Evolutionary conservation across 1,284 basidiomycete genomes (phyloP), one percentile per base, ranked within the genome.

Genomic region (Blastosporella zonata): DNA sequence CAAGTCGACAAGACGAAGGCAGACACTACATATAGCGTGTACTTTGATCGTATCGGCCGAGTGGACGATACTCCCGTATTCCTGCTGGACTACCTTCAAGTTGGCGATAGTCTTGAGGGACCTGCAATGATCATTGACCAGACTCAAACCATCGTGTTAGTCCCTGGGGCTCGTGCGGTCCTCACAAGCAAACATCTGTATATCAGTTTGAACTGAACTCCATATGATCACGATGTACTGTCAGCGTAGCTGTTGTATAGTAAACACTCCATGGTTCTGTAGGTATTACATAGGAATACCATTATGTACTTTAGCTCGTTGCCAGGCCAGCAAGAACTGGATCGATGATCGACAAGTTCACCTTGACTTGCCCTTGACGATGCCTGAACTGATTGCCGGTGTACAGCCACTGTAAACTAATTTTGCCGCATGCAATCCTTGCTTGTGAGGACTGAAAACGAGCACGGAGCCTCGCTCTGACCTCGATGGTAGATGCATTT

Each of bases 111-210:
- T 22, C 73, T 97, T 25, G 63, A 73, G 25, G 93, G 93, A 0
- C 93, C 94, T 2, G 90, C 90, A 18, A 85, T 95, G 78, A 83
- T 96, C 53, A 89, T 97, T 56, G 93, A 97, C 66, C 75, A 91
- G 59, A 97, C 93, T 12, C 93, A 96, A 71, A 96, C 93, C 21
- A 90, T 96, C 53, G 82, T 94, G 29, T 65, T 95, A 2, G 79
- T 90, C 13, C 87, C 89, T 0, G 80, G 75, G 6, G 81, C 87
- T 35, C 79, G 67, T 60, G 86, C 81, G 3, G 69, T 85, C 2
- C 60, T 90, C 49, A 81, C 84, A 46, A 83, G 78, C 49, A 84
- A 82, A 54, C 87, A 90, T 63, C 65, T 92, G 61, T 86, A 82
- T 59, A 84, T 91, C 56, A 83, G 78, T 1, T 58, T 87, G 43